Evolutionary conservation across 371 early-diverging fungal species (phyloP).

Genomic region (Syncephalastrum racemosum): DNA sequence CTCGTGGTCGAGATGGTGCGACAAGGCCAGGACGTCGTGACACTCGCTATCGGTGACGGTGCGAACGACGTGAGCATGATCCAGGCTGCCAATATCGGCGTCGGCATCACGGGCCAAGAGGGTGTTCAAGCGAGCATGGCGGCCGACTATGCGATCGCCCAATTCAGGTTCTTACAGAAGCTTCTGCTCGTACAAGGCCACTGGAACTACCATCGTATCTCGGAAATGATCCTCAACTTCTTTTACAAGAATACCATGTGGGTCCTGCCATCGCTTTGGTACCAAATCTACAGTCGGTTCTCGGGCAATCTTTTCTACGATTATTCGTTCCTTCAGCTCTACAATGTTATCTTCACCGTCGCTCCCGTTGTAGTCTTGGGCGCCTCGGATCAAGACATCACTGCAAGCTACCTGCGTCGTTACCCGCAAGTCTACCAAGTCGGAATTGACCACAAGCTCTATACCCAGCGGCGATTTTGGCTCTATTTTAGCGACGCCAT

Average conservation of each 20-base stretch:
- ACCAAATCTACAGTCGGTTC: slow-evolving; percentile 79
- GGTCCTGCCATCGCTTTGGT: slow-evolving; percentile 83
- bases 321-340: slow-evolving; percentile 80
- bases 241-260: slow-evolving; percentile 84
- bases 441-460: slow-evolving; percentile 62
- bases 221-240: slow-evolving; percentile 77
- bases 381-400: slow-evolving; percentile 64
- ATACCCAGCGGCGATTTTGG: slow-evolving; percentile 61
- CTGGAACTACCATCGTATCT: slow-evolving; percentile 80
- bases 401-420: slow-evolving; percentile 51
- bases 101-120: slow-evolving; percentile 95
- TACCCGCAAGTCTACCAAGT: slow-evolving; percentile 67
- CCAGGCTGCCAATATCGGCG: slow-evolving; percentile 86
- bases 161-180: slow-evolving; percentile 77
- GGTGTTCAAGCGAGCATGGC: slow-evolving; percentile 91
- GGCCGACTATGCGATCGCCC: slow-evolving; percentile 87
- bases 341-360: slow-evolving; percentile 79
- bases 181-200: slow-evolving; percentile 81
- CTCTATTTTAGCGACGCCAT: slow-evolving; percentile 68
- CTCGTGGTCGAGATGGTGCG: slow-evolving; percentile 92
- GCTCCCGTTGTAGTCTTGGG: slow-evolving; percentile 62
- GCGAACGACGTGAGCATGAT: slow-evolving; percentile 97
- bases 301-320: slow-evolving; percentile 88
- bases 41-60: slow-evolving; percentile 94
- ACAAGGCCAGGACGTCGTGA: slow-evolving; percentile 70